Evolutionary conservation across 2,329 filamentous ascomycete species (phyloP).

Genomic region (Zopfia rhizophila): DNA sequence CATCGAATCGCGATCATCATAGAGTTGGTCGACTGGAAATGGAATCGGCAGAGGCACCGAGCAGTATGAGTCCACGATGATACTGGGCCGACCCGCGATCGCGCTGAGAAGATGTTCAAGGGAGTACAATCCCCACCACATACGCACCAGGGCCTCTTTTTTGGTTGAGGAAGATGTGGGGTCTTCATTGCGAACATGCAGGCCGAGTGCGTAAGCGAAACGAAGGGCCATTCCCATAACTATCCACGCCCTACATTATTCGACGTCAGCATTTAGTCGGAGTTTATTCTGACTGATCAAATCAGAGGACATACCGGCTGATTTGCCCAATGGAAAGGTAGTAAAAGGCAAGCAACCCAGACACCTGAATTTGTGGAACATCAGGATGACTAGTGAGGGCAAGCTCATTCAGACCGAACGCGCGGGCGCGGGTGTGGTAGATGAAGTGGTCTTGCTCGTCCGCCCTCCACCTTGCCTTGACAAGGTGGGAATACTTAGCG

Average conservation of each 20-base stretch:
- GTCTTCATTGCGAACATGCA: constrained; percentile 52
- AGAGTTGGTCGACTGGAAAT: constrained; percentile 31
- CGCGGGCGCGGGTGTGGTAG: constrained; percentile 52
- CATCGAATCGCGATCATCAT: constrained; percentile 19
- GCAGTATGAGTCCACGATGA: constrained; percentile 47
- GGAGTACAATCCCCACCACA: constrained; percentile 56
- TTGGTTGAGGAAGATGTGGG: constrained; percentile 38
- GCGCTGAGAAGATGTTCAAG: constrained; percentile 52
- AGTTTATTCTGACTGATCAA: neutral
- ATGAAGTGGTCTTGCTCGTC: constrained; percentile 47
- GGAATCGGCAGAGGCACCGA: constrained; percentile 47
- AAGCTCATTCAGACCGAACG: constrained; percentile 42
- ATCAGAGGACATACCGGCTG: constrained; percentile 48
- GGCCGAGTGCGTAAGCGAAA: constrained; percentile 48
- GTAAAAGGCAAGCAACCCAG: constrained; percentile 53
- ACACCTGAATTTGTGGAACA: constrained; percentile 52
- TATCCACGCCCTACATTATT: constrained; percentile 48
- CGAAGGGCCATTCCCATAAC: constrained; percentile 51
- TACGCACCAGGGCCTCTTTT: constrained; percentile 49
- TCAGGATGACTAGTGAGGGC: constrained; percentile 47
- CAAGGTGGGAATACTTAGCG: constrained; percentile 50
- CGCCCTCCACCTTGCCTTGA: constrained; percentile 35
- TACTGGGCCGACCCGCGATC: constrained; percentile 54
- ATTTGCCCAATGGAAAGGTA: constrained; percentile 53
- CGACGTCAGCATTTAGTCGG: constrained; percentile 4